These are phyloP conservation scores for Phialophora verrucosa DNA, from an alignment of 2,329 filamentous ascomycete genomes.

Conservation along the genomic window DNA sequence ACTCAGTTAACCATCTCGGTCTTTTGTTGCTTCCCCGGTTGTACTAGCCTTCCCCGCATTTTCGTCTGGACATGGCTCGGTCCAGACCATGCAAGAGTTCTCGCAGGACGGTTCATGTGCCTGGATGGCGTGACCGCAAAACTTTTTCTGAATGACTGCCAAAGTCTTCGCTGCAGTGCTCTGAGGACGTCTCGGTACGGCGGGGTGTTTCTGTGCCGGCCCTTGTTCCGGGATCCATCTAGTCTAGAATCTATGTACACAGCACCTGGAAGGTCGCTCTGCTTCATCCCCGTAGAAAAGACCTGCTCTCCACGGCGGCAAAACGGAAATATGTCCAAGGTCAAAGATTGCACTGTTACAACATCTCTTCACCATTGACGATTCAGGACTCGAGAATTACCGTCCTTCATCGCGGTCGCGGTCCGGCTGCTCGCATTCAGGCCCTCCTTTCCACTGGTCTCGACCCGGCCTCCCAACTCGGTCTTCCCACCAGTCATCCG, in stretches of 20 bases:
- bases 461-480: conserved; percentile 35
- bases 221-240: not conserved
- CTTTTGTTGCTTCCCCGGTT: not conserved
- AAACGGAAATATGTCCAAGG: not conserved
- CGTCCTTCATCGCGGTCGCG: conserved; percentile 27
- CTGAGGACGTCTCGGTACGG: not conserved
- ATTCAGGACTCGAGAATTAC: conserved; percentile 28
- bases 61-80: not conserved
- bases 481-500: conserved; percentile 39
- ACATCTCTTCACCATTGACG: conserved; percentile 21
- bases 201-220: not conserved
- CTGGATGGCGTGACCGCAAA: not conserved
- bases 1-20: not conserved
- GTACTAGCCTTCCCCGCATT: conserved; percentile 1
- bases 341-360: not conserved
- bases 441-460: conserved; percentile 29
- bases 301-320: not conserved
- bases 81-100: not conserved
- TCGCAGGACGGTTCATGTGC: not conserved
- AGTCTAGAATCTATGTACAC: not conserved
- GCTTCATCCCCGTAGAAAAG: not conserved
- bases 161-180: not conserved
- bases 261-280: not conserved
- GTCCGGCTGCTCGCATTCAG: conserved; percentile 28
- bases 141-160: not conserved